These are phyloP conservation scores for Clitopilus hobsonii DNA, from an alignment of 768 basidiomycete genomes.

Conservation along the genomic window DNA sequence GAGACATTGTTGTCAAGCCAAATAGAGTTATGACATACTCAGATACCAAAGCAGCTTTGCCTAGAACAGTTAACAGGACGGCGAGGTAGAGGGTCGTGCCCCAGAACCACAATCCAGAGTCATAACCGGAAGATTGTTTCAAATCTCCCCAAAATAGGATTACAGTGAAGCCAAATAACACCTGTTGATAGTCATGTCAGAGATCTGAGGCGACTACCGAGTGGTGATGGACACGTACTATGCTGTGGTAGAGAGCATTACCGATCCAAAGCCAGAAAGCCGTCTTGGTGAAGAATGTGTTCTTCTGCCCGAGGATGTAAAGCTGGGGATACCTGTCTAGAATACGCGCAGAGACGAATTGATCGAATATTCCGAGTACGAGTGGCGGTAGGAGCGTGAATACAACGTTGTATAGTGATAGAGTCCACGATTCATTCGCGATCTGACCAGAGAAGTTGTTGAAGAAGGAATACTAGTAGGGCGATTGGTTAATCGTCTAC, in stretches of 20 bases:
- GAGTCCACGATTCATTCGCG: conserved; percentile 97
- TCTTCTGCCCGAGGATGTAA: conserved; percentile 91
- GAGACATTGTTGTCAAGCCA: neutral
- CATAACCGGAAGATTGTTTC: conserved; percentile 72
- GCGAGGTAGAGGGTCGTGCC: conserved; percentile 94
- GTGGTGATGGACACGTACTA: conserved; percentile 43
- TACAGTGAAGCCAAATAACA: conserved; percentile 84
- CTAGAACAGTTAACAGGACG: conserved; percentile 90
- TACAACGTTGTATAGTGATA: conserved; percentile 93
- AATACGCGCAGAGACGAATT: conserved; percentile 96
- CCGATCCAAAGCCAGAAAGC: conserved; percentile 91
- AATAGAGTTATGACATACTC: conserved; percentile 58
- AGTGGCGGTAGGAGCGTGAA: conserved; percentile 96
- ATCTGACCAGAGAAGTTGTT: conserved; percentile 99
- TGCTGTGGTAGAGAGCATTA: conserved; percentile 87
- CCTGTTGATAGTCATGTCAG: conserved; percentile 33
- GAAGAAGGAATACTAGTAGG: conserved; percentile 91
- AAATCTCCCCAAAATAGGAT: conserved; percentile 93
- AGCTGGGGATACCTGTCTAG: conserved; percentile 96
- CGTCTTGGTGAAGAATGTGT: conserved; percentile 87
- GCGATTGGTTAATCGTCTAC: conserved; percentile 1
- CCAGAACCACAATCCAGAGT: conserved; percentile 98
- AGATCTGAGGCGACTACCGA: neutral
- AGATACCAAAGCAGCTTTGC: conserved; percentile 94
- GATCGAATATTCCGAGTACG: conserved; percentile 97